These are phyloP conservation scores for Fusarium dimerum DNA, from an alignment of 2,329 filamentous ascomycete species.

Conservation along the genomic window DNA sequence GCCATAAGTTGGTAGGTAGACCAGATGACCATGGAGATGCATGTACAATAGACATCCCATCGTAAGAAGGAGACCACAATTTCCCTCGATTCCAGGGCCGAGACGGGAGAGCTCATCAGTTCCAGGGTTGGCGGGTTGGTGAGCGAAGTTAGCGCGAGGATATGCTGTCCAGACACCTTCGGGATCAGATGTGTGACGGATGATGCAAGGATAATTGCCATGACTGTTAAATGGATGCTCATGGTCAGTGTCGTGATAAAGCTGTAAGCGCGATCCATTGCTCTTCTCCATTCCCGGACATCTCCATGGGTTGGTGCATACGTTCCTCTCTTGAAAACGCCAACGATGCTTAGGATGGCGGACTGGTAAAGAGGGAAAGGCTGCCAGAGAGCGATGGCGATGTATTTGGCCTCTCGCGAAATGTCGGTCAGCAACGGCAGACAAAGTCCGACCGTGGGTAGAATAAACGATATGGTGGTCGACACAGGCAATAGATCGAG, in stretches of 20 bases:
- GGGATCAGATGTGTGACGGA: not conserved
- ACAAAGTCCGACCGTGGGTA: conserved; percentile 15
- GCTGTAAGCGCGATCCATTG: conserved; percentile 6
- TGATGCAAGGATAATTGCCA: conserved; percentile 10
- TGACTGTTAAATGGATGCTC: conserved; percentile 7
- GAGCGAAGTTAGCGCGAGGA: conserved; percentile 16
- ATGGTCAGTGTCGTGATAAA: conserved; percentile 8
- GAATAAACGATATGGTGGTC: conserved; percentile 15
- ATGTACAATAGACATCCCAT: conserved; percentile 25
- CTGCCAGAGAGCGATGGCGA: conserved; percentile 19
- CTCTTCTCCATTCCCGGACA: not conserved
- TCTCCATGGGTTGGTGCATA: not conserved
- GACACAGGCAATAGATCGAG: conserved; percentile 13
- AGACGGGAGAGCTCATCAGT: conserved; percentile 10
- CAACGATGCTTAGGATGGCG: not conserved
- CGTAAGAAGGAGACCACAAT: conserved; percentile 22
- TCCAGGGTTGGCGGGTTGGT: conserved; percentile 14
- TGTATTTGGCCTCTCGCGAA: conserved; percentile 3
- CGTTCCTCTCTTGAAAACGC: not conserved
- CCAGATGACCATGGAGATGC: conserved; percentile 17
- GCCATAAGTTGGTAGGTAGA: conserved; percentile 12
- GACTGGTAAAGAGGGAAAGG: conserved; percentile 21
- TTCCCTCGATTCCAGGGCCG: conserved; percentile 4
- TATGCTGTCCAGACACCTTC: conserved; percentile 10
- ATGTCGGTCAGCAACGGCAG: conserved; percentile 11